Evolutionary conservation across 2,329 filamentous ascomycete species (phyloP).

Genomic region (Stagonosporopsis chrysanthemi): DNA sequence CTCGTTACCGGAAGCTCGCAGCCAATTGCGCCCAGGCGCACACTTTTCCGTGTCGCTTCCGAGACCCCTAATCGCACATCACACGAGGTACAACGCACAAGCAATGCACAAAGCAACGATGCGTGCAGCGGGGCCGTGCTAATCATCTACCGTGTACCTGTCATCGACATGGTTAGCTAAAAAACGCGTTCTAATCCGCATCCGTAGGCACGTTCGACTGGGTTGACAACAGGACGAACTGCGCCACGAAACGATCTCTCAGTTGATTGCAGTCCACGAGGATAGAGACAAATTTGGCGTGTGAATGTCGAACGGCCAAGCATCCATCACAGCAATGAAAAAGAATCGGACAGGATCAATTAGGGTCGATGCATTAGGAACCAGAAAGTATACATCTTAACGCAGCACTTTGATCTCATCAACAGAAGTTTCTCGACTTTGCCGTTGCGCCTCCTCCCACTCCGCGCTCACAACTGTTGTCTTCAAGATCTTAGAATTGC

Average conservation of each 20-base stretch:
- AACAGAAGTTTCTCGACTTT: conserved; percentile 23
- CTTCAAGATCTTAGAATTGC: conserved; percentile 46
- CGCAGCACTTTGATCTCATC: conserved; percentile 36
- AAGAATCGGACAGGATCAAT: neutral
- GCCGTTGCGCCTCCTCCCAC: conserved; percentile 41
- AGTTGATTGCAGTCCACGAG: neutral
- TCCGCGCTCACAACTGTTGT: conserved; percentile 47
- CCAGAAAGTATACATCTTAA: neutral
- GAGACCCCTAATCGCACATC: conserved; percentile 15
- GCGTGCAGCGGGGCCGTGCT: conserved; percentile 1
- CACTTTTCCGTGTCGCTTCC: conserved; percentile 7
- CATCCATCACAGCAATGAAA: neutral
- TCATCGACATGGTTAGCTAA: conserved; percentile 1
- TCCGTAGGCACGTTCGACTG: neutral
- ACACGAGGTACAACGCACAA: conserved; percentile 21
- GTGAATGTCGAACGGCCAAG: neutral
- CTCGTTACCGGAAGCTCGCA: conserved; percentile 11
- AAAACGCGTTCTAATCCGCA: neutral
- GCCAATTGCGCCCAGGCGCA: conserved; percentile 18
- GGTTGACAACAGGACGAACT: neutral
- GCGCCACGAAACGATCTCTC: neutral
- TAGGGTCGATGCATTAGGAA: neutral
- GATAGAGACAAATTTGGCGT: neutral
- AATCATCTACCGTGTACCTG: conserved; percentile 9
- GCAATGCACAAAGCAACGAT: conserved; percentile 19